A percentile compares a stretch with the other conserved stretches of the same genome.
Evolutionary conservation across 345 rosid species (phyloP).

Genomic region (Citrus sp.): DNA sequence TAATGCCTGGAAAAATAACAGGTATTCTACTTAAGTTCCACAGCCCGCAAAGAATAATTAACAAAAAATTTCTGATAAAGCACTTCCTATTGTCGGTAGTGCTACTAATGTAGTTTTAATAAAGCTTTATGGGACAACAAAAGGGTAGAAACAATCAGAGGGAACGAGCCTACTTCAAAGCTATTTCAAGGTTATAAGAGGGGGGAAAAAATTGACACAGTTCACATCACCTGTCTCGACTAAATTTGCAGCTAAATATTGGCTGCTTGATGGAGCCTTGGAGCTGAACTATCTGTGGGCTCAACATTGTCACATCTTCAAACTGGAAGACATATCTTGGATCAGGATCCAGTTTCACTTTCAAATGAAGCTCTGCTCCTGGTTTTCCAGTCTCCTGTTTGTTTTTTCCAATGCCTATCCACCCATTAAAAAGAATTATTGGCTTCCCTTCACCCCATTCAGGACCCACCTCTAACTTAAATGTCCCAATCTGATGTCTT

Average conservation of each 20-base stretch:
- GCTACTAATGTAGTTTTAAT: not conserved
- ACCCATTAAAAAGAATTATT: slow-evolving; percentile 69
- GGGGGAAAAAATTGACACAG: not conserved
- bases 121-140: slow-evolving; percentile 2
- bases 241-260: slow-evolving; percentile 92
- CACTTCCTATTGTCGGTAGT: not conserved
- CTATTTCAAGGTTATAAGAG: not conserved
- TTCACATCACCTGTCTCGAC: slow-evolving; percentile 72
- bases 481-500: slow-evolving; percentile 79
- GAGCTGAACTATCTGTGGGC: slow-evolving; percentile 96
- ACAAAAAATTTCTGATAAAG: not conserved
- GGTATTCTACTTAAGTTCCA: slow-evolving; percentile 2
- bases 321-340: slow-evolving; percentile 93
- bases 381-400: slow-evolving; percentile 60
- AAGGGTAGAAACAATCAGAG: not conserved
- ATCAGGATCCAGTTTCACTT: slow-evolving; percentile 88
- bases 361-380: slow-evolving; percentile 81
- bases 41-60: not conserved
- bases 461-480: slow-evolving; percentile 79
- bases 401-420: slow-evolving; percentile 86
- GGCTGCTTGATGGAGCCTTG: slow-evolving; percentile 90
- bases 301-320: slow-evolving; percentile 72
- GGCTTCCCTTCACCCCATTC: slow-evolving; percentile 89
- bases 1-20: slow-evolving; percentile 10
- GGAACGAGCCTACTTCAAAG: not conserved